Base-by-base conservation (phyloP, 768 basidiomycete genomes). In the Trametes villosa region DNA sequence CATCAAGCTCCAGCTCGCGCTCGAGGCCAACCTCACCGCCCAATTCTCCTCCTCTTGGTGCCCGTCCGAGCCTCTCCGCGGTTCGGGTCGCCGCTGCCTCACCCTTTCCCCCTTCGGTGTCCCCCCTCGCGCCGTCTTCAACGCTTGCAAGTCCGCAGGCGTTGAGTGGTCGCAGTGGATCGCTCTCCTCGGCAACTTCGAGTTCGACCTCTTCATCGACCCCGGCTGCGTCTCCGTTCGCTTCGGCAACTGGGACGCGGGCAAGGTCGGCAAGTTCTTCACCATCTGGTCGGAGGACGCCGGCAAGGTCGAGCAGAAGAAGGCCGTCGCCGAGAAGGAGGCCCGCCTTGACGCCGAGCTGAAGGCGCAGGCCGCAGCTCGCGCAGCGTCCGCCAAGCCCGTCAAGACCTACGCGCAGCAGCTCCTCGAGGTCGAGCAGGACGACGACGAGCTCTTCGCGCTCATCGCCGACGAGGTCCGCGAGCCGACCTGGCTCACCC, bases 141-240 rank as follows among this genome's bases (percentile, higher is more conserved):
- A 83, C 54, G 87, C 90, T 15, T 92, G 91, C 74, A 76, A 86
- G 55, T 78, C 85, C 24, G 78, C 87, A 38, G 84, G 84, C 59
- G 80, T 92, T 31, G 87, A 89, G 68, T 93, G 91, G 91, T 86
- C 86, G 59, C 85, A 89, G 70, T 93, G 91, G 91, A 89, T 91
- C 54, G 66, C 79, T 46, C 77, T 82, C 59, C 83, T 92, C 46
- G 89, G 91, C 12, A 81, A 83, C 65, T 75, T 77, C 58, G 87
- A 89, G 75, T 86, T 92, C 70, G 91, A 92, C 73, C 81, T 93
- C 61, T 88, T 89, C 74, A 82, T 91, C 67, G 88, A 92, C 72
- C 91, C 91, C 63, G 91, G 89, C 62, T 86, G 83, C 71, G 83
- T 93, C 64, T 87, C 87, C 59, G 76, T 90, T 64, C 88, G 88